These are phyloP conservation scores for Sporothrix protearum DNA, from an alignment of 2,329 filamentous ascomycete species.

Conservation along the genomic window DNA sequence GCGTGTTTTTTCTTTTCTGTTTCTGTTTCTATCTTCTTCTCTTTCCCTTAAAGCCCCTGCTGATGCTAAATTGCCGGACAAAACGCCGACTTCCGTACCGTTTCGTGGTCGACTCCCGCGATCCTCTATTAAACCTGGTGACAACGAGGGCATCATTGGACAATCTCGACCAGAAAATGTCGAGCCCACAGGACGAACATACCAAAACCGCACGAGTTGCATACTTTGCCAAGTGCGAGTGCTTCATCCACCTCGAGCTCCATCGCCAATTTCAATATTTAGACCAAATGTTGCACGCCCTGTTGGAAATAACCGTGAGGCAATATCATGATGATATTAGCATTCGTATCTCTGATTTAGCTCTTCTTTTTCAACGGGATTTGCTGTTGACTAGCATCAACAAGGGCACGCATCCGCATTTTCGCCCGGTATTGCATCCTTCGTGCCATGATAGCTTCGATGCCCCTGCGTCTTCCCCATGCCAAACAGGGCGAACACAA, in stretches of 20 bases:
- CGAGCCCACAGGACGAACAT: background rate
- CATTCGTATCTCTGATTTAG: background rate
- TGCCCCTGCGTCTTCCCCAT: background rate
- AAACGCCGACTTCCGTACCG: background rate
- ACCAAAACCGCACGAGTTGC: background rate
- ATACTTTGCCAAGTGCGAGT: background rate
- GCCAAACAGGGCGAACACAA: background rate
- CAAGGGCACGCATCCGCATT: background rate
- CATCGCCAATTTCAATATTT: background rate
- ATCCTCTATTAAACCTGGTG: background rate
- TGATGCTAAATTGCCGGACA: background rate
- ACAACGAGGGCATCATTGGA: background rate
- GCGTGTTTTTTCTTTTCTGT: no score
- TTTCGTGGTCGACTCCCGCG: background rate
- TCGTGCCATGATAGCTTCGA: constrained; percentile 3
- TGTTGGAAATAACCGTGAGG: background rate
- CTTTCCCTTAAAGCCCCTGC: no score
- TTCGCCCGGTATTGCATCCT: constrained; percentile 1
- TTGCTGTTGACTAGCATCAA: background rate
- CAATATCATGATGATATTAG: background rate
- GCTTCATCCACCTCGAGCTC: background rate
- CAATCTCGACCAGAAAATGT: background rate
- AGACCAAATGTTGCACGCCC: background rate
- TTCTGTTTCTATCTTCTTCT: background rate
- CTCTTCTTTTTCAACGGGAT: background rate